Evolutionary conservation across 1,139 yeast genomes (phyloP), one percentile per base, ranked within the genome.

Genomic region (Pichia sp.): DNA sequence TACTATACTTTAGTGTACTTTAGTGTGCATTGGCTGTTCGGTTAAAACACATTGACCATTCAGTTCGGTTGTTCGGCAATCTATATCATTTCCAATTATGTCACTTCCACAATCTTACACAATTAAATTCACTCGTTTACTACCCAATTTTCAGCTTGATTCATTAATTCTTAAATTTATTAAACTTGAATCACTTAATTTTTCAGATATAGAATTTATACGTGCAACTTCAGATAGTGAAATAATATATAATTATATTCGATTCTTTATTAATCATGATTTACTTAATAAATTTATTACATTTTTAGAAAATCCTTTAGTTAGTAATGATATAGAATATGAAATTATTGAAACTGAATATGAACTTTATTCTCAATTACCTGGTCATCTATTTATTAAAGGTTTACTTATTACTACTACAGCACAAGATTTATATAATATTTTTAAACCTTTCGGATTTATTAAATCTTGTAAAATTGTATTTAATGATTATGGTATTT

Each of bases 311-410:
- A 38, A 44, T n/a, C n/a, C n/a, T n/a, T n/a, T n/a, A n/a, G n/a
- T n/a, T n/a, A n/a, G n/a, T 10, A 37, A n/a, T 21, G n/a, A 23
- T 19, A 7, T 10, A n/a, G 21, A 24, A 21, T 49, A 45, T 35
- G 50, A 49, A 33, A 31, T 51, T 10, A 46, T 60, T 6, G 36
- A 45, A 7, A 47, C 63, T 48, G 64, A 69, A 26, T 63, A 69
- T 41, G 72, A 79, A 23, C 58, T 78, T 24, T 38, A 46, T 25
- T 18, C 21, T 21, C 74, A 80, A 19, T 80, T 79, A 49, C 87
- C 88, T 1, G 86, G 85, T 1, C 75, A 76, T 50, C 57, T 80
- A 25, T 79, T 77, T 54, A 71, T 80, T 23, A 70, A 79, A 30
- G 60, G 80, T 2, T 53, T 72, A 11, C 58, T 62, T 3, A 62